phyloP scores from a whole-genome alignment of 306 rosid genomes.

The Cucurbita ficifolia region DNA sequence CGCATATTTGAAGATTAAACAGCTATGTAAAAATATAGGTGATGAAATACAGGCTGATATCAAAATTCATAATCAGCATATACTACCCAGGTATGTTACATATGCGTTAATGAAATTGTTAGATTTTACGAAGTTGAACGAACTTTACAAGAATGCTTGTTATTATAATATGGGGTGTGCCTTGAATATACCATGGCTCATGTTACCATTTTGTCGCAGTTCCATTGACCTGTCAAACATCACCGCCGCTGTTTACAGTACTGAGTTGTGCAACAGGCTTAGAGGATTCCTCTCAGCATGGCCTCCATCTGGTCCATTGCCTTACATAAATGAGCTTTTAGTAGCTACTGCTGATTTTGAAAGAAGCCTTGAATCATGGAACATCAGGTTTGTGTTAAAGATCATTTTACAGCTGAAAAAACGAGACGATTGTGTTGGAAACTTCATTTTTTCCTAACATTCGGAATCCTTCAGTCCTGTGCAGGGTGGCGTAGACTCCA shows the following conservation, averaged over 20 bases:
- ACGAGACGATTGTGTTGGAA: background rate
- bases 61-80: conserved; percentile 62
- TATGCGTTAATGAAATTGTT: background rate
- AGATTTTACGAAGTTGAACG: background rate
- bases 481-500: conserved; percentile 75
- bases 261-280: conserved; percentile 65
- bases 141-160: background rate
- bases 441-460: conserved; percentile 15
- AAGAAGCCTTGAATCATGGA: conserved; percentile 80
- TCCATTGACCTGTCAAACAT: conserved; percentile 77
- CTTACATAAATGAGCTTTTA: conserved; percentile 72
- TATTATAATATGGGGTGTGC: no score
- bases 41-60: conserved; percentile 87
- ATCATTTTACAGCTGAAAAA: background rate
- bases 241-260: conserved; percentile 84
- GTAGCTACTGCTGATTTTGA: conserved; percentile 80
- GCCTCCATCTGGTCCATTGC: conserved; percentile 86
- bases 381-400: conserved; percentile 47
- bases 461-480: conserved; percentile 31
- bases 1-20: conserved; percentile 83
- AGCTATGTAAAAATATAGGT: conserved; percentile 48
- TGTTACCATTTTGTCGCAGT: conserved; percentile 36
- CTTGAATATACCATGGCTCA: background rate
- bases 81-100: conserved; percentile 70
- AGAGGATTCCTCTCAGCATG: conserved; percentile 68